Base-by-base conservation (phyloP, 2,329 filamentous ascomycete genomes). In the Xylaria sp. region DNA sequence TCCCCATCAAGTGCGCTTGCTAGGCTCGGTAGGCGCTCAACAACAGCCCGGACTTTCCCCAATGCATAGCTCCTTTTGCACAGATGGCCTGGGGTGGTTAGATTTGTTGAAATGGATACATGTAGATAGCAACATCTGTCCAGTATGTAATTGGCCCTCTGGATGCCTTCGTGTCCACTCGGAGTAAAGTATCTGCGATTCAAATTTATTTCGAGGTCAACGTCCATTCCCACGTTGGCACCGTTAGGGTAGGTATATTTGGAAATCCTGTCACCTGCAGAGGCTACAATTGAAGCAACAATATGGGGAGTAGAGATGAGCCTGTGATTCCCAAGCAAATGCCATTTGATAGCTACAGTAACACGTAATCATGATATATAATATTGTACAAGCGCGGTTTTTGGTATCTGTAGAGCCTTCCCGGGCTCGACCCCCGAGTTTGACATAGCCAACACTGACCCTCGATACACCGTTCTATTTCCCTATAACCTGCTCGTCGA, bases 371-470 rank as follows among this genome's bases (percentile, higher is more conserved):
- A 60, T 68, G 56, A 66, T 59, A 57, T 43, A 48, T 66, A 55
- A 56, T 68, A 68, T 63, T 69, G 60, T 69, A 69, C 68, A 70
- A 66, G 61, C 52, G 65, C 61, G 66, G 61, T 61, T 69, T 64
- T 66, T 69, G 66, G 66, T 70, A 70, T 69, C 67, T 48, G 55
- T 51, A 64, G 65, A 66, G 65, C 63, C 59, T 61, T 65, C 45
- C 65, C 61, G 63, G 65, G 64, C 50, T 63, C 55, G 59, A 64
- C 57, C 60, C n/a, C 62, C 62, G 57, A 34, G 34, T 53, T 61
- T 56, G 65, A 67, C 65, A 67, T 63, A 57, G 50, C 34, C 37
- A 43, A 45, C 57, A 60, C 63, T 63, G 59, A n/a, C 64, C 62
- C 65, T 62, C 60, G 59, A 59, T 62, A 60, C 56, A 51, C 60